Conservation (phyloP, 1,284 basidiomycete species). For the Puccinia novopanici region DNA sequence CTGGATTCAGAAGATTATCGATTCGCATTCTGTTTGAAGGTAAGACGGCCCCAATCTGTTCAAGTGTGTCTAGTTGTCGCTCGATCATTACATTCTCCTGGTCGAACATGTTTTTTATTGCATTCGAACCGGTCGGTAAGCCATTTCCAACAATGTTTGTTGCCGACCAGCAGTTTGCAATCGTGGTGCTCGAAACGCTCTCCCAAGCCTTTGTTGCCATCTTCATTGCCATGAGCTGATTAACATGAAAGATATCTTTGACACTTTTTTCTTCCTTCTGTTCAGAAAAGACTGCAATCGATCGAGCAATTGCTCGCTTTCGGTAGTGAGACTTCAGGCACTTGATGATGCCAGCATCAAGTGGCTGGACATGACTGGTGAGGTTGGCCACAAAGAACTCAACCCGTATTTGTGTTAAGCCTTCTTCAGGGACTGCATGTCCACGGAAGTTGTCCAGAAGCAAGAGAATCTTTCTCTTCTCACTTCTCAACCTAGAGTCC, state of each 20-base stretch:
- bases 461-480: conserved; percentile 11
- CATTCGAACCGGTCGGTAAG: background rate
- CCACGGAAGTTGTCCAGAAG: conserved; percentile 19
- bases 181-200: background rate
- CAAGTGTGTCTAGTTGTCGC: background rate
- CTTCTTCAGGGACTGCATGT: conserved; percentile 11
- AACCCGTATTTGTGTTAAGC: background rate
- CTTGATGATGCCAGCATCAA: conserved; percentile 27
- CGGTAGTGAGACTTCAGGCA: background rate
- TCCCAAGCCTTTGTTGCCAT: conserved; percentile 18
- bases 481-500: background rate
- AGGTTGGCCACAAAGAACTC: conserved; percentile 14
- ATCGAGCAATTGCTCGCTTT: background rate
- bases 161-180: conserved; percentile 1
- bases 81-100: background rate
- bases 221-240: conserved; percentile 8
- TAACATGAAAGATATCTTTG: conserved; percentile 8
- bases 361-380: conserved; percentile 5
- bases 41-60: background rate
- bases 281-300: background rate
- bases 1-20: background rate
- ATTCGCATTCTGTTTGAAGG: background rate
- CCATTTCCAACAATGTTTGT: background rate
- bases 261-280: conserved; percentile 4
- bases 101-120: background rate